phyloP scores from a whole-genome alignment of 345 rosid species.

The Linum usitatissimum region DNA sequence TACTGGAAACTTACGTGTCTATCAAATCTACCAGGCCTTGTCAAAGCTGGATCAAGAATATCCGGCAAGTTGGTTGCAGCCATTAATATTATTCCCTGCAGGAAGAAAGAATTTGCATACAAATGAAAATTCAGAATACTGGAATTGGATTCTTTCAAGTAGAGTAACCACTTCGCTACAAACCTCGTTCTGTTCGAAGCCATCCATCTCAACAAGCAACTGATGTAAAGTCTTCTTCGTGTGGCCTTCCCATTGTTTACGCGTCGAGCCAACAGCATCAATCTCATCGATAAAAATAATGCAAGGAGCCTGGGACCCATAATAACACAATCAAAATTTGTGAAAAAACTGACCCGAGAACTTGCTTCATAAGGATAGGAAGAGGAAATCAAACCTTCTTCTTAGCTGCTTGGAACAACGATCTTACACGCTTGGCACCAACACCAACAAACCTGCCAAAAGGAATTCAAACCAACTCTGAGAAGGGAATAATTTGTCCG shows the following conservation, averaged over 20 bases:
- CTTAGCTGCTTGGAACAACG: conserved; percentile 94
- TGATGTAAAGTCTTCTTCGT: conserved; percentile 99
- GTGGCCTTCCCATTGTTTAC: conserved; percentile 99
- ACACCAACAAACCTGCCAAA: conserved; percentile 96
- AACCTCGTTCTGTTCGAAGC: conserved; percentile 98
- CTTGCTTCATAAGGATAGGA: background rate
- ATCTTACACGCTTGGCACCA: conserved; percentile 92
- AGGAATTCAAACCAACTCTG: conserved; percentile 11
- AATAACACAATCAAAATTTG: conserved; percentile 1
- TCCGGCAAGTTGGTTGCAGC: conserved; percentile 99
- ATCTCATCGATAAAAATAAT: conserved; percentile 97
- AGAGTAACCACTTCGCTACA: conserved; percentile 4
- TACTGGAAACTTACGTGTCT: conserved; percentile 61
- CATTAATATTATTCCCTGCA: conserved; percentile 92
- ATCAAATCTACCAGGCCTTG: conserved; percentile 99
- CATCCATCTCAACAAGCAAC: conserved; percentile 98
- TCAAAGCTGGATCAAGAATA: conserved; percentile 98
- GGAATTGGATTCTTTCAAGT: background rate
- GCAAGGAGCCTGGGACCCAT: conserved; percentile 73
- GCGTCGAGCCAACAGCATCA: conserved; percentile 93
- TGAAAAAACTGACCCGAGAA: background rate
- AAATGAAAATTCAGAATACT: background rate
- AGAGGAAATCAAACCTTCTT: conserved; percentile 46
- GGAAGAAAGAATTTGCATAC: conserved; percentile 9
- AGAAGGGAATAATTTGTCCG: background rate